Evolutionary conservation across 768 basidiomycete genomes (phyloP).

Genomic region (Mrakia blollopis): DNA sequence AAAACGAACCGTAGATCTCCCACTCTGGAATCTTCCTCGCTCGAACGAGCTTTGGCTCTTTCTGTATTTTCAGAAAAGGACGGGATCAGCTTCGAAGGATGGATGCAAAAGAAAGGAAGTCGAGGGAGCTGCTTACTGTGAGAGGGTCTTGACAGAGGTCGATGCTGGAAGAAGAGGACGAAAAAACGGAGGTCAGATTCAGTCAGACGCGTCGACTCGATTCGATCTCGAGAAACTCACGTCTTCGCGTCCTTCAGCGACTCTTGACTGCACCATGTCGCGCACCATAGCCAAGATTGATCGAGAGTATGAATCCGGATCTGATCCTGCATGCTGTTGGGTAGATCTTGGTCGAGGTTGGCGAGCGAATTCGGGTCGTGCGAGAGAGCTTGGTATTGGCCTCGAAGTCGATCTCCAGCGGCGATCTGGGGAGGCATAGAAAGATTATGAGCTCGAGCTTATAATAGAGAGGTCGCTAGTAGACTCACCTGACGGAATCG

Average conservation of each 20-base stretch:
- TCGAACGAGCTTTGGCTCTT: conserved; percentile 91
- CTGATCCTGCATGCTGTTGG: conserved; percentile 85
- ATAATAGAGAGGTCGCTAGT: conserved; percentile 47
- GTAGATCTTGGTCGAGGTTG: conserved; percentile 60
- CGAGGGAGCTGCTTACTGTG: conserved; percentile 55
- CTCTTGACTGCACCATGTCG: conserved; percentile 83
- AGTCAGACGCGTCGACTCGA: neutral
- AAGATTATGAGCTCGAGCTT: conserved; percentile 34
- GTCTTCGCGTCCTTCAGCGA: conserved; percentile 46
- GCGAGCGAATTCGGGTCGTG: conserved; percentile 86
- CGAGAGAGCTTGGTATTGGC: conserved; percentile 87
- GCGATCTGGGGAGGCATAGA: conserved; percentile 49
- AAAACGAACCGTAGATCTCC: conserved; percentile 63
- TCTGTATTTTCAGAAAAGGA: conserved; percentile 51
- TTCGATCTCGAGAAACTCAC: conserved; percentile 31
- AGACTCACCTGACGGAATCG: conserved; percentile 77
- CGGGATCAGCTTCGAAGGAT: neutral
- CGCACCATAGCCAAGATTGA: conserved; percentile 98
- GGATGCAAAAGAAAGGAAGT: neutral
- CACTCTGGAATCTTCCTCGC: conserved; percentile 96
- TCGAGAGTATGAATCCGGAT: conserved; percentile 88
- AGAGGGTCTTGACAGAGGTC: conserved; percentile 95
- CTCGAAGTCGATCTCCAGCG: conserved; percentile 52
- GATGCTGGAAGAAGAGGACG: conserved; percentile 61
- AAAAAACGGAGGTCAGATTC: neutral